Evolutionary conservation across 306 rosid species (phyloP).

Genomic region (Vigna hirtella): DNA sequence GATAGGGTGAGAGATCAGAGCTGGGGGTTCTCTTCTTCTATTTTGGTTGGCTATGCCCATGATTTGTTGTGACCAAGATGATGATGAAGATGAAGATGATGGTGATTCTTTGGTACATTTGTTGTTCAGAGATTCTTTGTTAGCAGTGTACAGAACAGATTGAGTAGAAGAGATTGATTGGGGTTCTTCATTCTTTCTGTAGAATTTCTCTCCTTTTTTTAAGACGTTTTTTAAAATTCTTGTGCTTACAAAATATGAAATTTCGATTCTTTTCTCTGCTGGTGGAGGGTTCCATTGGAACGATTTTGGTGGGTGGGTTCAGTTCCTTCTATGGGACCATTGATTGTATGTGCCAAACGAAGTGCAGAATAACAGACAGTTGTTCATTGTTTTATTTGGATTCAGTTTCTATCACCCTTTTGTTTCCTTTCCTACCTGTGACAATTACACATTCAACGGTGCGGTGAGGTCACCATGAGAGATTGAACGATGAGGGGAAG

Average conservation of each 20-base stretch:
- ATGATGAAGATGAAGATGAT: not conserved
- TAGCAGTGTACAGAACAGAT: constrained; percentile 60
- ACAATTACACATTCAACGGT: not conserved
- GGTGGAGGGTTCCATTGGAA: constrained; percentile 56
- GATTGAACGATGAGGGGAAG: not conserved
- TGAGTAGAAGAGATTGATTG: constrained; percentile 32
- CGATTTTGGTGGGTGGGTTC: constrained; percentile 58
- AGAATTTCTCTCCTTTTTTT: constrained; percentile 19
- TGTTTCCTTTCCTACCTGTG: constrained; percentile 31
- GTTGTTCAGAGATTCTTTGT: constrained; percentile 59
- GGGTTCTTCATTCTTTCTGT: constrained; percentile 45
- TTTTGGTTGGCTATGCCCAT: constrained; percentile 58
- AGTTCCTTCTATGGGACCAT: constrained; percentile 53
- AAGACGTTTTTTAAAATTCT: constrained; percentile 3
- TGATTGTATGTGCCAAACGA: constrained; percentile 40
- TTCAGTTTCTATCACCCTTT: not conserved
- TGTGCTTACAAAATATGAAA: constrained; percentile 24
- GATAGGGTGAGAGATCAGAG: constrained; percentile 8
- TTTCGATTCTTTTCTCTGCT: constrained; percentile 43
- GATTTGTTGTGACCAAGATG: constrained; percentile 46
- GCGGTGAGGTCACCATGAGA: not conserved
- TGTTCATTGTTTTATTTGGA: constrained; percentile 48
- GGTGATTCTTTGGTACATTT: constrained; percentile 50
- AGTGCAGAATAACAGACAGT: constrained; percentile 42
- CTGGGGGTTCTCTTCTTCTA: constrained; percentile 56